Evolutionary conservation across 192 early-diverging fungal species (phyloP), one percentile per base, ranked within the genome.

Genomic region (Linnemannia hyalina): DNA sequence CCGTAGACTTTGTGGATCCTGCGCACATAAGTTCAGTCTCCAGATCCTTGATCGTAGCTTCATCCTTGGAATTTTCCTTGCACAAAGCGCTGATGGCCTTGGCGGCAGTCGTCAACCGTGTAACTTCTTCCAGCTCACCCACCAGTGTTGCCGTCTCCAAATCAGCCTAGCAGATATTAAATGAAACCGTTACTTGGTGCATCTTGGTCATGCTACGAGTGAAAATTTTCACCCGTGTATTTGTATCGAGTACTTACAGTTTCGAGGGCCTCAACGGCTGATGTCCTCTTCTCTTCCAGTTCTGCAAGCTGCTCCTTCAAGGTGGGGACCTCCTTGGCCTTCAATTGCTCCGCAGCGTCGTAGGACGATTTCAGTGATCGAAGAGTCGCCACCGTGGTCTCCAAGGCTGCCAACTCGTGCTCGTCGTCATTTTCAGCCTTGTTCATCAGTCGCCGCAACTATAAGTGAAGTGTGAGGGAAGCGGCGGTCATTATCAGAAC

Each of bases 1-100:
- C 92, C 32, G 92, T 76, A 7, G 95, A 96, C 77, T 92, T 93
- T 18, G 88, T 90, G 1, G 94, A 94, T 0, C 94, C 95, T 1
- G 93, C 82, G 6, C 65, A 74, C 23, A 85, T 83, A 57, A 95
- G 82, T 13, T 93, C 89, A 0, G 79, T 77, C 49, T 92, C 82
- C 49, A 95, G 35, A 0, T 73, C n/a, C 36, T 78, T 78, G 41
- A 86, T 78, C 5, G 32, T 44, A 3, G 79, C 4, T 7, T 36
- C n/a, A 22, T 81, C 84, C 36, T 47, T 73, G 38, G 20, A 32
- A 16, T 74, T 81, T 13, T 80, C 84, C 54, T 69, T 76, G 22
- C 44, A 81, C 18, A 76, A 40, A 40, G 65, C 57, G 0, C 63
- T 46, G 13, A 78, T 49, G 1, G 60, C 20, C 29, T 74, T 86